Evolutionary conservation across 2,329 filamentous ascomycete genomes (phyloP).

Genomic region (Ophiostoma montium): DNA sequence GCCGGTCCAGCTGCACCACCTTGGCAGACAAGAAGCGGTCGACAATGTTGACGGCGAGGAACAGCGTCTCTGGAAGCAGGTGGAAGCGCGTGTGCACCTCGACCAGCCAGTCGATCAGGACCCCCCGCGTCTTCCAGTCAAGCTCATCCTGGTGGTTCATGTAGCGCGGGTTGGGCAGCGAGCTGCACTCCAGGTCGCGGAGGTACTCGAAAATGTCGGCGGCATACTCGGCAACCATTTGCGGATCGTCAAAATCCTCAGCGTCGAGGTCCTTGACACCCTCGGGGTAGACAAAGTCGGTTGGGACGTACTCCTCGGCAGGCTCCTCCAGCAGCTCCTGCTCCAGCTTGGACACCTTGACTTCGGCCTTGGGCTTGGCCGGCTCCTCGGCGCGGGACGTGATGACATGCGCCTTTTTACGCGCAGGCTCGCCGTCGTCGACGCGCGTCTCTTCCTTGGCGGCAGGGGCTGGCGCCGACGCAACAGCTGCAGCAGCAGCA

Average conservation of each 20-base stretch:
- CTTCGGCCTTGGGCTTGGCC: slow-evolving; percentile 25
- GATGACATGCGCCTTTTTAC: slow-evolving; percentile 48
- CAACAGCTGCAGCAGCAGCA: slow-evolving; percentile 33
- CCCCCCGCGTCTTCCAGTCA: slow-evolving; percentile 97
- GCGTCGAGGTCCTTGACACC: slow-evolving; percentile 56
- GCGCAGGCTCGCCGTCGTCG: slow-evolving; percentile 55
- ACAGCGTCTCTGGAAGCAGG: slow-evolving; percentile 87
- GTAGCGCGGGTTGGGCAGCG: slow-evolving; percentile 79
- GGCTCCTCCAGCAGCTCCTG: slow-evolving; percentile 17
- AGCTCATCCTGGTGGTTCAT: slow-evolving; percentile 90
- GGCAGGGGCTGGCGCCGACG: slow-evolving; percentile 25
- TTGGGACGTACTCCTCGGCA: slow-evolving; percentile 16
- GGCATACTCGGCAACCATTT: slow-evolving; percentile 97
- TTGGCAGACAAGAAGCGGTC: slow-evolving; percentile 94
- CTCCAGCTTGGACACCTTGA: slow-evolving; percentile 18
- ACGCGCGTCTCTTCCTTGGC: slow-evolving; percentile 43
- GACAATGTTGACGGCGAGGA: slow-evolving; percentile 95
- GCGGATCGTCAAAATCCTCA: slow-evolving; percentile 82
- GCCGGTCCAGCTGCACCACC: slow-evolving; percentile 86
- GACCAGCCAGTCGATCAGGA: slow-evolving; percentile 94
- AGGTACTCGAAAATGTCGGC: slow-evolving; percentile 96
- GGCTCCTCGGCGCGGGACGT: slow-evolving; percentile 34
- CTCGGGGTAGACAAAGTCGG: slow-evolving; percentile 19
- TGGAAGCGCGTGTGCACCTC: slow-evolving; percentile 97
- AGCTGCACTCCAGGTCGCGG: slow-evolving; percentile 65